phyloP scores from a whole-genome alignment of 108 stramenopile genomes.

The Cyclotella choctawhatcheeana region DNA sequence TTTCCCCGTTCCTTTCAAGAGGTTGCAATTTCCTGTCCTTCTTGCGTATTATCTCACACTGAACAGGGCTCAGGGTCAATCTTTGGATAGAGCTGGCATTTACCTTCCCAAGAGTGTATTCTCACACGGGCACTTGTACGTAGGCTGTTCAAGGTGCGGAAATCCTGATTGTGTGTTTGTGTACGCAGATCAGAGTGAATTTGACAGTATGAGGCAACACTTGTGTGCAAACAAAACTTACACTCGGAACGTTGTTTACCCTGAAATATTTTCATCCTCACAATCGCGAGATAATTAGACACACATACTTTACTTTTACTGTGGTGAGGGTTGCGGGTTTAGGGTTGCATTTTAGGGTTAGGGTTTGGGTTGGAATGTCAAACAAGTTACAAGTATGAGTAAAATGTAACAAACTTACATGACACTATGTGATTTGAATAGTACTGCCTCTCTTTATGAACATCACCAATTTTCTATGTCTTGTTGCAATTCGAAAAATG shows the following conservation, averaged over 20 bases:
- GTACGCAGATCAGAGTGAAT: slow-evolving; percentile 19
- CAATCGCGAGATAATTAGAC: no score
- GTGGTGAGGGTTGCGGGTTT: no score
- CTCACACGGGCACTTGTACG: slow-evolving; percentile 18
- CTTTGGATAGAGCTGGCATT: not conserved
- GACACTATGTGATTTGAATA: no score
- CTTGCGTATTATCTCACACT: slow-evolving; percentile 25
- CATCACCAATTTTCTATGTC: no score
- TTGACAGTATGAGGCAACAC: slow-evolving; percentile 5
- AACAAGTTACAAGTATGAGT: no score
- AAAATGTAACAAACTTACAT: no score
- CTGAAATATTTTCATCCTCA: slow-evolving; percentile 4
- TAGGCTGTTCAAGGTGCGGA: slow-evolving; percentile 9
- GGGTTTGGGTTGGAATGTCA: no score
- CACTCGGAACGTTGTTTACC: slow-evolving; percentile 12
- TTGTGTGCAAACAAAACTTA: not conserved
- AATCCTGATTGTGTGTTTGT: slow-evolving; percentile 7
- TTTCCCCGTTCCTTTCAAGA: slow-evolving; percentile 23
- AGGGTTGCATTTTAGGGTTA: no score
- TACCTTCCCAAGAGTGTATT: slow-evolving; percentile 14
- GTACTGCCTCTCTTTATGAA: no score
- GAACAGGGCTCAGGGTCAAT: slow-evolving; percentile 22
- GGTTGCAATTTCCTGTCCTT: slow-evolving; percentile 20
- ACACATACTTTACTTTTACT: no score
- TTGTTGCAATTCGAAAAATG: no score